Percentiles rank a stretch among this genome's conserved stretches.
These are phyloP conservation scores for Phytopythium oedochilum DNA, from an alignment of 352 stramenopile genomes.

Conservation along the genomic window DNA sequence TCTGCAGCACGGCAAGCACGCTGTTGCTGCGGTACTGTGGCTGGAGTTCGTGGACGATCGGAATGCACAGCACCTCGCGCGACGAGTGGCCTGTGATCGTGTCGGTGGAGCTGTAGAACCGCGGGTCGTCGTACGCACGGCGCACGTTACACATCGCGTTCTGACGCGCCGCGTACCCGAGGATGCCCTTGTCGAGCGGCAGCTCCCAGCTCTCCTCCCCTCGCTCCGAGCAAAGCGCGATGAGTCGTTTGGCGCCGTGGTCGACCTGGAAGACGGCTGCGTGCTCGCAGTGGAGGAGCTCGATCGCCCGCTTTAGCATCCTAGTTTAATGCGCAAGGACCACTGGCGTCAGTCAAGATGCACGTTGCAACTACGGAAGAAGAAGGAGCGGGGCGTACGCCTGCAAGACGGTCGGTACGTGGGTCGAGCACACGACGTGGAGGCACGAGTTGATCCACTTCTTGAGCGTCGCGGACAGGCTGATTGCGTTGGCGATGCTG, in stretches of 20 bases:
- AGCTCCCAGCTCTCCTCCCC: conserved; percentile 50
- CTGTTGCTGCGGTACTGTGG: conserved; percentile 16
- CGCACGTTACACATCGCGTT: conserved; percentile 58
- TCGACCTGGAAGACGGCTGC: conserved; percentile 58
- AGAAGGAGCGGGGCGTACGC: conserved; percentile 9
- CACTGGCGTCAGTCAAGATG: too few species aligned
- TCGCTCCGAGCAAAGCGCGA: conserved; percentile 31
- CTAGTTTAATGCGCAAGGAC: too few species aligned
- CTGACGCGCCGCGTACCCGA: conserved; percentile 42
- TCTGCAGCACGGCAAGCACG: conserved; percentile 60
- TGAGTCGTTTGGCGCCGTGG: conserved; percentile 29
- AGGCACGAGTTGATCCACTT: conserved; percentile 73
- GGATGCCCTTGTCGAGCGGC: conserved; percentile 67
- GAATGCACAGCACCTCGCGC: conserved; percentile 60
- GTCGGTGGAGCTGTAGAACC: conserved; percentile 75
- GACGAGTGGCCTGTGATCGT: conserved; percentile 55
- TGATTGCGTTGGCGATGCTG: conserved; percentile 79
- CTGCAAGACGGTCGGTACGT: conserved; percentile 35
- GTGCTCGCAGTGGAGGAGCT: conserved; percentile 71
- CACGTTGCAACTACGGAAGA: too few species aligned
- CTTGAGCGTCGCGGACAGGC: conserved; percentile 55
- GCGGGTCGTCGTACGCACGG: conserved; percentile 64
- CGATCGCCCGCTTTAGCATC: conserved; percentile 40
- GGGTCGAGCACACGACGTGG: conserved; percentile 48
- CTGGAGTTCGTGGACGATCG: conserved; percentile 54